These are phyloP conservation scores for Boletellus emodensis DNA, from an alignment of 768 basidiomycete genomes.

Conservation along the genomic window DNA sequence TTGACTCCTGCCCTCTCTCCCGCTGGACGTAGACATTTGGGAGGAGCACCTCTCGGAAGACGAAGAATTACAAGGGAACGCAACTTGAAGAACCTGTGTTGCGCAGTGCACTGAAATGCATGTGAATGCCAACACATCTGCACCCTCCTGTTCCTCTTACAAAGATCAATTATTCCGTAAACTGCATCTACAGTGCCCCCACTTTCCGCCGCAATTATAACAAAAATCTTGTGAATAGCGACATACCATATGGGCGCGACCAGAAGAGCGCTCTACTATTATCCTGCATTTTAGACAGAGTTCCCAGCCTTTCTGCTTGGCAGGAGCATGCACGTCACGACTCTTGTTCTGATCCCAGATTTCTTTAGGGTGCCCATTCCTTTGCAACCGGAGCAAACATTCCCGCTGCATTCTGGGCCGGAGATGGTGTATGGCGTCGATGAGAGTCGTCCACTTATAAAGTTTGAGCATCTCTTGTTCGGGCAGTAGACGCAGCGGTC, in stretches of 20 bases:
- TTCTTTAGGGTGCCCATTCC: slow-evolving; percentile 36
- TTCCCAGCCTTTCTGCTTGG: slow-evolving; percentile 48
- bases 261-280: slow-evolving; percentile 50
- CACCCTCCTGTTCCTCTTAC: neutral
- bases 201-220: slow-evolving; percentile 17
- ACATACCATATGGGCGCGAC: slow-evolving; percentile 61
- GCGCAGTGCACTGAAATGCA: neutral
- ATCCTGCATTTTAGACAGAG: slow-evolving; percentile 55
- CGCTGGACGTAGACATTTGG: neutral
- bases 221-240: slow-evolving; percentile 35
- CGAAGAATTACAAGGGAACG: too few relatives aligned
- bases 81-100: too few relatives aligned
- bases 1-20: neutral
- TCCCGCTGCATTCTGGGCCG: slow-evolving; percentile 39
- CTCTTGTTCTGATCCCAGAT: slow-evolving; percentile 42
- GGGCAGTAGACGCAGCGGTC: slow-evolving; percentile 48
- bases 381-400: slow-evolving; percentile 50
- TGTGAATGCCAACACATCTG: neutral
- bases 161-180: too few relatives aligned
- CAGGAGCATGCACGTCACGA: slow-evolving; percentile 44
- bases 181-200: slow-evolving; percentile 4
- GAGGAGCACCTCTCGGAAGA: too few relatives aligned
- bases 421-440: slow-evolving; percentile 14
- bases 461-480: slow-evolving; percentile 44
- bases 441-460: slow-evolving; percentile 42